These are phyloP conservation scores for Actinidia arguta DNA, from an alignment of 179 eudicot species.

Conservation along the genomic window DNA sequence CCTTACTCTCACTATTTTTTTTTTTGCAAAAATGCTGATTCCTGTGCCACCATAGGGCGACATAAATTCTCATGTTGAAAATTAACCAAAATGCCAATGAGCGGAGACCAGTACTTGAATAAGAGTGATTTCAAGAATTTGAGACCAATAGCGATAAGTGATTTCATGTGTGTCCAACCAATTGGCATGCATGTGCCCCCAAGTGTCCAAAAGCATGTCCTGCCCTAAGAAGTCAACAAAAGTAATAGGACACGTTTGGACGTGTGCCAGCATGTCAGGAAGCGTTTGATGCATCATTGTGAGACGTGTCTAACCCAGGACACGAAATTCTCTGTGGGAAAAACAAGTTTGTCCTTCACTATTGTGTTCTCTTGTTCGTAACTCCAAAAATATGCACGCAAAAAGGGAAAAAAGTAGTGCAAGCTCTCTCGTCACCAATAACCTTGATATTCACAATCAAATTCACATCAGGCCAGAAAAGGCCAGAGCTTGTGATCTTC, in stretches of 20 bases:
- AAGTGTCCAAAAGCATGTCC: neutral
- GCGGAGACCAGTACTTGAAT: neutral
- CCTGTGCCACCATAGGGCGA: neutral
- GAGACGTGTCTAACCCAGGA: neutral
- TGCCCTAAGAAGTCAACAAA: neutral
- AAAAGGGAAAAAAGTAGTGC: neutral
- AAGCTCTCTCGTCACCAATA: neutral
- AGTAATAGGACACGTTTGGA: neutral
- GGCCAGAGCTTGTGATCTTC: conserved; percentile 6
- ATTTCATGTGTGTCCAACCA: neutral
- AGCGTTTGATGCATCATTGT: neutral
- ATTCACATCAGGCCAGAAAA: conserved; percentile 5
- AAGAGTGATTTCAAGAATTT: neutral
- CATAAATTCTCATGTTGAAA: neutral
- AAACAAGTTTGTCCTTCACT: neutral
- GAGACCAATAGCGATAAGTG: neutral
- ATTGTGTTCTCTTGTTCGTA: too few relatives aligned
- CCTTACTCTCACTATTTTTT: neutral
- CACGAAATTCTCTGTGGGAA: neutral
- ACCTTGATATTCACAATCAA: neutral
- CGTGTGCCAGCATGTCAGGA: neutral
- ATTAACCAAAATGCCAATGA: neutral
- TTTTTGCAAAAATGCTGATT: too few relatives aligned
- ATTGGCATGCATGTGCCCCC: neutral
- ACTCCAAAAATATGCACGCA: neutral